Percentiles rank a stretch among this genome's conserved stretches.
phyloP scores from a whole-genome alignment of 2,329 filamentous ascomycete species.

The Xylogone sp. region DNA sequence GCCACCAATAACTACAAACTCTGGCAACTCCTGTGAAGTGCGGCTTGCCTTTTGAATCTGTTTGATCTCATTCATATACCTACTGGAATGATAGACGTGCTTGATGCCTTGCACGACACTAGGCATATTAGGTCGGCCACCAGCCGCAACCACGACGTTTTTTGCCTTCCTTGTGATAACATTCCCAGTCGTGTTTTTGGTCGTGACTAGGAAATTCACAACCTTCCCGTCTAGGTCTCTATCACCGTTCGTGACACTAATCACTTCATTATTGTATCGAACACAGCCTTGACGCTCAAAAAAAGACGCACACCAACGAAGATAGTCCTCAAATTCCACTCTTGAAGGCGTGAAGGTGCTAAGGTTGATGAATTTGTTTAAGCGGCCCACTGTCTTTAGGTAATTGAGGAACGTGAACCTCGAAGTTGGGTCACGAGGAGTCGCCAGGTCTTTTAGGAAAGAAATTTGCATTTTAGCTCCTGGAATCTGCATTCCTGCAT shows the following conservation, averaged over 20 bases:
- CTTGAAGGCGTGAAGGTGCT: conserved; percentile 81
- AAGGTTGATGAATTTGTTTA: conserved; percentile 86
- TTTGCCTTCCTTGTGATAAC: conserved; percentile 35
- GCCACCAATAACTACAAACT: conserved; percentile 78
- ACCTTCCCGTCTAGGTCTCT: conserved; percentile 20
- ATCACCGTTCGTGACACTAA: conserved; percentile 38
- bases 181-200: conserved; percentile 31
- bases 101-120: conserved; percentile 64
- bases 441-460: conserved; percentile 92
- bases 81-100: conserved; percentile 81
- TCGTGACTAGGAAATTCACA: conserved; percentile 25
- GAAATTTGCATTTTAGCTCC: conserved; percentile 95
- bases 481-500: conserved; percentile 87
- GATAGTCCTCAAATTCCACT: conserved; percentile 89
- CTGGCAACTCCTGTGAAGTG: conserved; percentile 15
- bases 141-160: conserved; percentile 60
- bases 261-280: conserved; percentile 74
- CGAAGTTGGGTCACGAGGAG: conserved; percentile 77
- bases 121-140: conserved; percentile 69
- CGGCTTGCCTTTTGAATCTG: conserved; percentile 50
- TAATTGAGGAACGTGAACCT: conserved; percentile 95
- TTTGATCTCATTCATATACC: conserved; percentile 67
- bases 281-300: conserved; percentile 67
- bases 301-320: conserved; percentile 80
- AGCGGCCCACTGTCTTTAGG: conserved; percentile 73